These are phyloP conservation scores for Moesziomyces antarcticus DNA, from an alignment of 1,284 basidiomycete species.

Conservation along the genomic window DNA sequence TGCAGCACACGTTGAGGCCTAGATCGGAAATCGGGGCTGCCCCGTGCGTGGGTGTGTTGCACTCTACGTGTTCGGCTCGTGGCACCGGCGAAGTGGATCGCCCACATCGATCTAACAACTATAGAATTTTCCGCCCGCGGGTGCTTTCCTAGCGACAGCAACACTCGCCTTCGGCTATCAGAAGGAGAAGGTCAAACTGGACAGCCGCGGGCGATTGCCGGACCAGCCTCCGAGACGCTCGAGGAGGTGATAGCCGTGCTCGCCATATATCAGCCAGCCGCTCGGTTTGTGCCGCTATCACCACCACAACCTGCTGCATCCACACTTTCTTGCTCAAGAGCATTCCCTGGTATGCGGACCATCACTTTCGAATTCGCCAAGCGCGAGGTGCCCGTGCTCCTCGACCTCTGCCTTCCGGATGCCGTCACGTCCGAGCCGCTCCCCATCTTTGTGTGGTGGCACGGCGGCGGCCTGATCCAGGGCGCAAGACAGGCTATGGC, in stretches of 20 bases:
- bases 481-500: slow-evolving; percentile 42
- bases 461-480: slow-evolving; percentile 51
- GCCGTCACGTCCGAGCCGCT: slow-evolving; percentile 17
- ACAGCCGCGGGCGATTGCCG: background rate
- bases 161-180: background rate
- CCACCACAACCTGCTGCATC: background rate
- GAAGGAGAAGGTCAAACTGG: background rate
- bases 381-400: slow-evolving; percentile 30
- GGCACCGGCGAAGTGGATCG: background rate
- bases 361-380: slow-evolving; percentile 38
- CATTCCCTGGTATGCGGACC: slow-evolving; percentile 20
- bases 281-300: slow-evolving; percentile 1
- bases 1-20: slow-evolving; percentile 7
- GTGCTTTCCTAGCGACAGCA: too few relatives aligned
- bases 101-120: background rate
- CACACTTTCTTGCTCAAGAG: background rate
- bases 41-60: background rate
- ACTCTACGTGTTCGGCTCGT: too few relatives aligned
- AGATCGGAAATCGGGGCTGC: slow-evolving; percentile 1
- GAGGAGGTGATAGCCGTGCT: background rate
- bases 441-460: slow-evolving; percentile 49
- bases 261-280: too few relatives aligned
- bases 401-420: slow-evolving; percentile 48
- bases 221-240: background rate
- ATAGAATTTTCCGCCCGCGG: background rate